phyloP scores from a whole-genome alignment of 2,329 filamentous ascomycete species.

The Davidsoniella eucalypti region DNA sequence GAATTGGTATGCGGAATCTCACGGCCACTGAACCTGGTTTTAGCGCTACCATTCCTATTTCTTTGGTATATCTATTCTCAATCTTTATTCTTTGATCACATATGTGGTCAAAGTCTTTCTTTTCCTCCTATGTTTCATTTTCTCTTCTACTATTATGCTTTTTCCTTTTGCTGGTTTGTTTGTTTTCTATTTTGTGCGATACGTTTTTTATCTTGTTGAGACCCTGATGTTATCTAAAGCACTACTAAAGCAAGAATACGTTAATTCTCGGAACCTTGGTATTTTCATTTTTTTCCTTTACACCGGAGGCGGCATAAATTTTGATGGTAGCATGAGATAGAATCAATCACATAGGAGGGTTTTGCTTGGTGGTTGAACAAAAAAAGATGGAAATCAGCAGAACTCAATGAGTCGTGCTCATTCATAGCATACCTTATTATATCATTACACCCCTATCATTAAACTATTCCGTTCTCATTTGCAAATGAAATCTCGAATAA shows the following conservation, averaged over 20 bases:
- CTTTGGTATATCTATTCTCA: slow-evolving; percentile 3
- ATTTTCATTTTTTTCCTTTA: slow-evolving; percentile 1
- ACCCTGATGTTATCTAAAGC: not conserved
- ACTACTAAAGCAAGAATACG: not conserved
- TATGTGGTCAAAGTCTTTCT: not conserved
- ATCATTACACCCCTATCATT: too few relatives aligned
- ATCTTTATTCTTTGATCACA: not conserved
- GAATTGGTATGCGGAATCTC: not conserved
- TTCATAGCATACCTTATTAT: too few relatives aligned
- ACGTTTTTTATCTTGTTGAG: not conserved
- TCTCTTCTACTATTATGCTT: slow-evolving; percentile 9
- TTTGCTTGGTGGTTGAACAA: too few relatives aligned
- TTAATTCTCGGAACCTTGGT: slow-evolving; percentile 7
- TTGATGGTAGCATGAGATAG: not conserved
- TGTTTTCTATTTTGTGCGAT: not conserved
- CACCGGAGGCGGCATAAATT: not conserved
- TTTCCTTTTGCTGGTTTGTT: slow-evolving; percentile 13
- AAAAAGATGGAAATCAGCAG: too few relatives aligned
- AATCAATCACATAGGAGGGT: too few relatives aligned
- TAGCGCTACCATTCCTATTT: slow-evolving; percentile 2
- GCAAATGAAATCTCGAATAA: too few relatives aligned
- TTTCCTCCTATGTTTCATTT: slow-evolving; percentile 8
- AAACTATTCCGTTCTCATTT: too few relatives aligned
- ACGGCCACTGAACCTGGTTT: not conserved
- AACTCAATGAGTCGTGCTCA: too few relatives aligned